These are phyloP conservation scores for Phlyctochytrium planicorne DNA, from an alignment of 192 early-diverging fungal genomes.

Conservation along the genomic window DNA sequence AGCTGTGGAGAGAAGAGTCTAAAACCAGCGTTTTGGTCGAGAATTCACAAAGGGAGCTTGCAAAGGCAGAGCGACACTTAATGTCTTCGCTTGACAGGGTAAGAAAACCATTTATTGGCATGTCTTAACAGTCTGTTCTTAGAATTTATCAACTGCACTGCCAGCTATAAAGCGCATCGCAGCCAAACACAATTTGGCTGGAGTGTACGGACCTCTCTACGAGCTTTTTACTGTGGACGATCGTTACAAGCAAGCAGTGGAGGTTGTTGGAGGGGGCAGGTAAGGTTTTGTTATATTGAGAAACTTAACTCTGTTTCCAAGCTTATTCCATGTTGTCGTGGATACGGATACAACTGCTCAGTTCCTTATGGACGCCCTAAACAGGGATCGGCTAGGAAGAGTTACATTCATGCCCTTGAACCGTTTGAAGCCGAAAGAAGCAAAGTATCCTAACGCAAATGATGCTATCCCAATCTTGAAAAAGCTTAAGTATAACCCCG, in stretches of 20 bases:
- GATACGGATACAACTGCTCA: conserved; percentile 92
- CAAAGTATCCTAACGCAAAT: conserved; percentile 59
- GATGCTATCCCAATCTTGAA: conserved; percentile 84
- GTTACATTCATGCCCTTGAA: conserved; percentile 97
- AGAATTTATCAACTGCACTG: conserved; percentile 78
- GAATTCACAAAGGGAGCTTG: conserved; percentile 71
- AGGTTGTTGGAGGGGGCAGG: conserved; percentile 81
- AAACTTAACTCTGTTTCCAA: conserved; percentile 30
- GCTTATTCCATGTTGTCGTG: conserved; percentile 95
- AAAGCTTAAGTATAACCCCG: conserved; percentile 71
- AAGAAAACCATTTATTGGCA: background rate
- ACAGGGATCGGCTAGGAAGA: conserved; percentile 66
- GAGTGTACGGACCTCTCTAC: conserved; percentile 89
- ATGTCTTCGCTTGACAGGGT: conserved; percentile 78
- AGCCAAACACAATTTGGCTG: conserved; percentile 55
- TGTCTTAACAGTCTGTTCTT: conserved; percentile 10
- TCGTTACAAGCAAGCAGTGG: conserved; percentile 79
- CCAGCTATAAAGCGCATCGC: conserved; percentile 69
- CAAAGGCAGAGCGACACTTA: conserved; percentile 70
- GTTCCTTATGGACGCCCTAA: conserved; percentile 58
- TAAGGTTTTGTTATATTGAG: conserved; percentile 17
- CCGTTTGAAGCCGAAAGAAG: conserved; percentile 61
- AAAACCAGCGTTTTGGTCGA: conserved; percentile 63
- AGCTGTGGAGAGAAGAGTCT: conserved; percentile 88
- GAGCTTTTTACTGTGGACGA: conserved; percentile 90